Evolutionary conservation across 495 filamentous ascomycete species (phyloP).

Genomic region (Trichoderma erinaceum): DNA sequence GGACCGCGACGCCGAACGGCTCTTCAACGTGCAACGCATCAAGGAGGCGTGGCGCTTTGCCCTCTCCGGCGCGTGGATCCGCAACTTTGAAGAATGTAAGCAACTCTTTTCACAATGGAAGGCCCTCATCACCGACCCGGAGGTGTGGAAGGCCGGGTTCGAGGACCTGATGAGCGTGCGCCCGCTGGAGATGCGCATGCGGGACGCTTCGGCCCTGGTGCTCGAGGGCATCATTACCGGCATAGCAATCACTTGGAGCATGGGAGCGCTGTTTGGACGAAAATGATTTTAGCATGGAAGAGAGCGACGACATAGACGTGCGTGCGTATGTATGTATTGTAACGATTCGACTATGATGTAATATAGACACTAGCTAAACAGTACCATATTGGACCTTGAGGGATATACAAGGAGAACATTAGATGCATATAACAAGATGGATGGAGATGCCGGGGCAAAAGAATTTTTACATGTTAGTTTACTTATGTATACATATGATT

Average conservation of each 20-base stretch:
- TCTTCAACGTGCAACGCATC: slow-evolving; percentile 20
- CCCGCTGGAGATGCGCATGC: slow-evolving; percentile 58
- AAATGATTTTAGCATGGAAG: not conserved
- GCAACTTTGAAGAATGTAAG: slow-evolving; percentile 16
- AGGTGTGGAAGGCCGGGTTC: slow-evolving; percentile 27
- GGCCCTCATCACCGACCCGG: slow-evolving; percentile 40
- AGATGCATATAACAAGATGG: not conserved
- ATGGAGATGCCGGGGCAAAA: not conserved
- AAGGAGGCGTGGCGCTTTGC: slow-evolving; percentile 20
- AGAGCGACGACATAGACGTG: not conserved
- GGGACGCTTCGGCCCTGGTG: slow-evolving; percentile 65
- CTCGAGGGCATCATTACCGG: slow-evolving; percentile 70
- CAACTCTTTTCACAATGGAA: slow-evolving; percentile 41
- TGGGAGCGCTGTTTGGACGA: slow-evolving; percentile 10
- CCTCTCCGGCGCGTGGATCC: slow-evolving; percentile 12
- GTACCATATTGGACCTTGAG: slow-evolving; percentile 13
- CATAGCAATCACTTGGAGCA: slow-evolving; percentile 34
- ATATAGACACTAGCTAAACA: slow-evolving; percentile 11
- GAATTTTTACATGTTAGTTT: not conserved
- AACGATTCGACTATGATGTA: slow-evolving; percentile 13
- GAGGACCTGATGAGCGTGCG: slow-evolving; percentile 65
- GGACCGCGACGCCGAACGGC: slow-evolving; percentile 13
- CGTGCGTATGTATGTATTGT: not conserved
- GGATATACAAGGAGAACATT: slow-evolving; percentile 13
- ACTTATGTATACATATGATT: not conserved